Percentiles rank a stretch among this genome's conserved stretches.
Conservation (phyloP, 345 rosid genomes). For the Psidium guajava region DNA sequence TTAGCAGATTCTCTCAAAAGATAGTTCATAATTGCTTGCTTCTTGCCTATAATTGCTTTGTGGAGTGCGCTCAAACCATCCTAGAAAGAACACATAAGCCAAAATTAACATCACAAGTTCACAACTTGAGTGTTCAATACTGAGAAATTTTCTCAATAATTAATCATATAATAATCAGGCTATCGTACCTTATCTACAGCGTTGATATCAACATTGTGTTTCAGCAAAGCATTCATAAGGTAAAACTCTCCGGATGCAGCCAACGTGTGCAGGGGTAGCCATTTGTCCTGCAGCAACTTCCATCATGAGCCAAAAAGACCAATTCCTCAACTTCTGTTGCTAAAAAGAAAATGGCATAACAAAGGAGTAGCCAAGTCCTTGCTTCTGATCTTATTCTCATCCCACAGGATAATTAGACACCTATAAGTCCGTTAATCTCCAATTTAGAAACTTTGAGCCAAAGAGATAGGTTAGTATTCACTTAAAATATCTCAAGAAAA, state of each 20-base stretch:
- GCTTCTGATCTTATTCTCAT: neutral
- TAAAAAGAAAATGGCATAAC: neutral
- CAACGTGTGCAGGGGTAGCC: slow-evolving; percentile 83
- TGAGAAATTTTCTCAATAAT: neutral
- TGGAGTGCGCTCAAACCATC: slow-evolving; percentile 78
- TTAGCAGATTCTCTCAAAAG: slow-evolving; percentile 86
- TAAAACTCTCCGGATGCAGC: slow-evolving; percentile 90
- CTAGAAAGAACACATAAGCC: slow-evolving; percentile 22
- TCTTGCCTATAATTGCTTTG: slow-evolving; percentile 72
- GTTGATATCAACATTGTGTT: slow-evolving; percentile 74
- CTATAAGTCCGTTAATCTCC: neutral
- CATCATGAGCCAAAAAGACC: neutral
- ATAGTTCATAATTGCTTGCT: slow-evolving; percentile 73
- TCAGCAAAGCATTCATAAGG: slow-evolving; percentile 60
- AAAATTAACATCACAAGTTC: neutral
- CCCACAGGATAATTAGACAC: neutral
- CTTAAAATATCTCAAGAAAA: neutral
- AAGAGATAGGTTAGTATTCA: neutral
- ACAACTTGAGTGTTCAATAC: neutral
- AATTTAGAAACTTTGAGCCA: neutral
- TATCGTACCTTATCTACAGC: slow-evolving; percentile 52
- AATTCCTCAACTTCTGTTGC: neutral
- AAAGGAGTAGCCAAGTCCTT: neutral
- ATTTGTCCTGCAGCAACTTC: slow-evolving; percentile 33
- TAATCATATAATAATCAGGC: neutral